These are phyloP conservation scores for Candida ulmi DNA, from an alignment of 805 yeast species.

Conservation along the genomic window DNA sequence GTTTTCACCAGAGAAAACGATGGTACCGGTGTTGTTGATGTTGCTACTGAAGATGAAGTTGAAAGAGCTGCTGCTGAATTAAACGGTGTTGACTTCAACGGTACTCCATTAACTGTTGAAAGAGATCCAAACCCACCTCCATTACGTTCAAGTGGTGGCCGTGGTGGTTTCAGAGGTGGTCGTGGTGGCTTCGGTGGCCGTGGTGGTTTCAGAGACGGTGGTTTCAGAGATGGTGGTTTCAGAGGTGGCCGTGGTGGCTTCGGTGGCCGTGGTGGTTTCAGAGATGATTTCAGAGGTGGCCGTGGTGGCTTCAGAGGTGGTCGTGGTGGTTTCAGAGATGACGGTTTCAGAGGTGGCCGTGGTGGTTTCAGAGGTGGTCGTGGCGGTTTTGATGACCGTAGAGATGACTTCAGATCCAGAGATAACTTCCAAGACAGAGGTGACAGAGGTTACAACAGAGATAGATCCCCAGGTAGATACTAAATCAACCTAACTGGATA, in stretches of 20 bases:
- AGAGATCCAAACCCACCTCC: slow-evolving; percentile 61
- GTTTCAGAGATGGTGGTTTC: slow-evolving; percentile 33
- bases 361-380: slow-evolving; percentile 32
- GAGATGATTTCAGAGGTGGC: slow-evolving; percentile 30
- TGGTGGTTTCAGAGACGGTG: slow-evolving; percentile 34
- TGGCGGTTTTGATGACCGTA: slow-evolving; percentile 40
- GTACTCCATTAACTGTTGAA: slow-evolving; percentile 65
- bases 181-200: slow-evolving; percentile 35
- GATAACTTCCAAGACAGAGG: slow-evolving; percentile 1
- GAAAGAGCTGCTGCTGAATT: slow-evolving; percentile 68
- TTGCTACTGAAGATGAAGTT: slow-evolving; percentile 64
- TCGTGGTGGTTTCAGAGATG: slow-evolving; percentile 32
- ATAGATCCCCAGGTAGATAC: slow-evolving; percentile 75
- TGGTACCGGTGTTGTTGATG: slow-evolving; percentile 42
- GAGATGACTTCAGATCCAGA: slow-evolving; percentile 26
- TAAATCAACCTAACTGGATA: slow-evolving; percentile 23
- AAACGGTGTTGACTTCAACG: slow-evolving; percentile 68
- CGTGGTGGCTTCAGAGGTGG: slow-evolving; percentile 31
- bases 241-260: slow-evolving; percentile 38
- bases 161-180: slow-evolving; percentile 33
- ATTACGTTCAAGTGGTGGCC: slow-evolving; percentile 28
- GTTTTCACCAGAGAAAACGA: slow-evolving; percentile 40
- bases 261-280: slow-evolving; percentile 31
- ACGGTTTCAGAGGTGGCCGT: slow-evolving; percentile 34
- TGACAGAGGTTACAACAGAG: slow-evolving; percentile 45